Base-by-base conservation (phyloP, 2,329 filamentous ascomycete genomes). In the Atkinsonella texensis region DNA sequence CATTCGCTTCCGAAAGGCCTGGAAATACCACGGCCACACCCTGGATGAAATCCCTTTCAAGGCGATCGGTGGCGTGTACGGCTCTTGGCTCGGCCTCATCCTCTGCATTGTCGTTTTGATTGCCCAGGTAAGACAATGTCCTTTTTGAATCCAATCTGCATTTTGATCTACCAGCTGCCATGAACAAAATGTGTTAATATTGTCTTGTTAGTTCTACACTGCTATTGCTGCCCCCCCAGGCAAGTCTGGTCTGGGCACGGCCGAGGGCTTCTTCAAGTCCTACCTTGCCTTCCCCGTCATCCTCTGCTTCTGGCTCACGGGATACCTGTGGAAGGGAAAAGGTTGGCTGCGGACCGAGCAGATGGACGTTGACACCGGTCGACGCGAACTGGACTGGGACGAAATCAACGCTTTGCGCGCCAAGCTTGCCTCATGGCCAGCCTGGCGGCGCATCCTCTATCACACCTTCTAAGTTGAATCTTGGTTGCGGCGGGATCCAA, bases 301-400 rank as follows among this genome's bases (percentile, higher is more conserved):
- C 50, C 59, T 80, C 17, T 54, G 66, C 57, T 82, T 82, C 68
- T 82, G 77, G 74, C 56, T 69, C 43, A 60, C 69, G 48, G 80
- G 82, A 3, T 86, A 77, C 62, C 45, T 79, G 55, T 87, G 83
- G 83, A 87, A 87, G 73, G 71, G 80, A 46, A 65, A 72, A 47
- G 76, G 76, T 20, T 85, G 79, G 76, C 69, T 83, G 53, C 72
- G 65, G 38, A 70, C 76, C 1, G 63, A 70, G 35, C 69, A 85
- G 55, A 85, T 88, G 57, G 83, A 87, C 58, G 73, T 87, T 51
- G 83, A 87, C 62, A 76, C 74, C 51, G 83, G 81, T 49, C 76
- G 83, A 52, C 75, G 83, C 56, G 76, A 81, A 65, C 73, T 84
- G 52, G 76, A 86, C 62, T 85, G 79, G 79, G 80, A 83, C 11